Evolutionary conservation across 2,329 filamentous ascomycete genomes (phyloP), one percentile per base, ranked within the genome.

Genomic region (Aureobasidium namibiae): DNA sequence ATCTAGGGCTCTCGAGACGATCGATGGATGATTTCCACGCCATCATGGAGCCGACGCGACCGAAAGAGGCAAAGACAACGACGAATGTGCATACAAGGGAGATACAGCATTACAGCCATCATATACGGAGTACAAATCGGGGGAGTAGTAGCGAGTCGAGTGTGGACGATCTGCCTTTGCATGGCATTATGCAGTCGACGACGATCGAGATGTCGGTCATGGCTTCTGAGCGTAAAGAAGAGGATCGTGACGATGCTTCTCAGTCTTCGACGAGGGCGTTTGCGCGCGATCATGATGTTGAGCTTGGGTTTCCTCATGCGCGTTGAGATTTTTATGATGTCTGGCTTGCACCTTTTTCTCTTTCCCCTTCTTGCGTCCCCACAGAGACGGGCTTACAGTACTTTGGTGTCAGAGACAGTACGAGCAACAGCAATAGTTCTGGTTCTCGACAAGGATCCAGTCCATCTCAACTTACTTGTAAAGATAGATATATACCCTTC

Each of bases 191-290:
- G 38, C 48, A 58, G 23, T 44, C 60, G 18, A 60, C 59, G 13
- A 62, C 61, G 14, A 62, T 62, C 52, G 59, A 62, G 54, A 62
- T 62, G 61, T 58, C 45, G 14, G 59, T 59, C 14, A 56, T 61
- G 45, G 39, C 52, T 33, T 44, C 38, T 16, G 39, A 42, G 23
- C 26, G 29, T 13, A 44, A 56, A 8, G 52, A 56, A 14, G 39
- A 56, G 5, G 52, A 45, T 18, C 52, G 52, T 18, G 52, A 56
- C 14, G 52, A 56, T 24, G 52, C 39, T 14, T 56, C 52, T 11
- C 38, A 44, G 8, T 56, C 52, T 23, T 56, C 52, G 26, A 56
- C 52, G 10, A 16, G 52, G 7, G 52, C 52, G 11, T 56, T 56
- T 34, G 52, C 39, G n/a, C n/a, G n/a, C n/a, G n/a, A n/a, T 21